Evolutionary conservation across 2,329 filamentous ascomycete species (phyloP).

Genomic region (Penicillium sp.): DNA sequence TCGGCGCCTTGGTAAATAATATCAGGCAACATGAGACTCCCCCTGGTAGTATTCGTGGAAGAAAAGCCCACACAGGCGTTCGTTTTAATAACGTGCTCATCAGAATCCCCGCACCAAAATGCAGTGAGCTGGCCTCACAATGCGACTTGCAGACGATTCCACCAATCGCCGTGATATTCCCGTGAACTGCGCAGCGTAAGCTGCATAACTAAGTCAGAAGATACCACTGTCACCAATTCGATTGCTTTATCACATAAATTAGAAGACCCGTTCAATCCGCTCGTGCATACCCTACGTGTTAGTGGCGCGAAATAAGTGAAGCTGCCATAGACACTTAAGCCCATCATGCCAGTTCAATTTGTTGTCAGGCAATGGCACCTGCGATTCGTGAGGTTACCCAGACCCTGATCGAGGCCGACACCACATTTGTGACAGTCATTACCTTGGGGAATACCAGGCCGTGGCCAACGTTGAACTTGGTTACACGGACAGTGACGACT

Average conservation of each 20-base stretch:
- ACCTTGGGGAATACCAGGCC: neutral
- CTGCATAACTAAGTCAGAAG: slow-evolving; percentile 8
- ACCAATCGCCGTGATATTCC: neutral
- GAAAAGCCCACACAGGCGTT: neutral
- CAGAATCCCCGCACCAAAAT: neutral
- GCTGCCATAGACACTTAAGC: neutral
- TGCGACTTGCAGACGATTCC: neutral
- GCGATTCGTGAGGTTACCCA: neutral
- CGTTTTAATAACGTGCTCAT: neutral
- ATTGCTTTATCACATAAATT: neutral
- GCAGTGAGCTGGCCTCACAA: neutral
- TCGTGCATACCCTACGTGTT: slow-evolving; percentile 7
- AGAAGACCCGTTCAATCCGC: neutral
- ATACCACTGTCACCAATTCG: neutral
- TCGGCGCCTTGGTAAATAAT: neutral
- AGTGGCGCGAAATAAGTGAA: neutral
- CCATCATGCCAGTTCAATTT: neutral
- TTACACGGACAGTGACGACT: neutral
- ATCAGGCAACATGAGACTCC: neutral
- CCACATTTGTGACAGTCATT: neutral
- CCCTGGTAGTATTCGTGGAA: neutral
- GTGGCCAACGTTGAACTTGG: neutral
- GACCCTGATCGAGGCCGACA: neutral
- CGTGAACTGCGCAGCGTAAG: neutral
- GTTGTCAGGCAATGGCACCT: slow-evolving; percentile 3